Evolutionary conservation across 257 asterid species (phyloP), one percentile per base, ranked within the genome.

Genomic region (Echites panduratus): DNA sequence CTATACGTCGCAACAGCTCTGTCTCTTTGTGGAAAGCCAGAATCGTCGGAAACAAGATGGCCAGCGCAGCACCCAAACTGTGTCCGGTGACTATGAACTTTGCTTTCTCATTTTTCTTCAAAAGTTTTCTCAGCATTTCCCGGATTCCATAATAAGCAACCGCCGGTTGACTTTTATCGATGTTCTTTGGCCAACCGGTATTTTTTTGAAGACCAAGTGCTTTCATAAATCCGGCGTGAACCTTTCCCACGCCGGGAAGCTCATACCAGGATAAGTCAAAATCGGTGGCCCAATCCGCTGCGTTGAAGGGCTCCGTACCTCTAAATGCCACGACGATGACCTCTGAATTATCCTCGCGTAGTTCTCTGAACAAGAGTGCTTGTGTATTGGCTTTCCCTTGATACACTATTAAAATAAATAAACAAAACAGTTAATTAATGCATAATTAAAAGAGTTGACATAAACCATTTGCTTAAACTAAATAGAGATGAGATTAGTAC

Each of bases 221-320:
- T 71, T 58, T 59, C 53, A 57, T 24, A 59, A 71, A 71, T 5
- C 75, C 75, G 9, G 22, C 20, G 7, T 71, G 75, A 3, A 71
- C 68, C 20, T 58, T 43, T 11, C 72, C 92, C 58, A 78, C 58
- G 70, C 72, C 74, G 6, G 75, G 69, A 57, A 82, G 67, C 53
- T 75, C 78, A 75, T 76, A 81, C 89, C 90, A 85, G 0, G 89
- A 82, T 26, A 87, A 48, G 38, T 89, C 95, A 4, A 76, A 47
- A 73, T 85, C 89, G n/a, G 90, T 74, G 11, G 71, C 35, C 95
- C 90, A 87, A 17, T 80, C 90, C 0, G 66, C 50, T 1, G 85
- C 68, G 9, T 78, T 68, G 73, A 87, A 87, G 0, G 76, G 78
- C 27, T 87, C 88, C 0, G 92, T 85, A 13, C 92, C 96, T 70